Evolutionary conservation across 208 protist species (phyloP).

Genomic region (Wallacemonas rigidus): DNA sequence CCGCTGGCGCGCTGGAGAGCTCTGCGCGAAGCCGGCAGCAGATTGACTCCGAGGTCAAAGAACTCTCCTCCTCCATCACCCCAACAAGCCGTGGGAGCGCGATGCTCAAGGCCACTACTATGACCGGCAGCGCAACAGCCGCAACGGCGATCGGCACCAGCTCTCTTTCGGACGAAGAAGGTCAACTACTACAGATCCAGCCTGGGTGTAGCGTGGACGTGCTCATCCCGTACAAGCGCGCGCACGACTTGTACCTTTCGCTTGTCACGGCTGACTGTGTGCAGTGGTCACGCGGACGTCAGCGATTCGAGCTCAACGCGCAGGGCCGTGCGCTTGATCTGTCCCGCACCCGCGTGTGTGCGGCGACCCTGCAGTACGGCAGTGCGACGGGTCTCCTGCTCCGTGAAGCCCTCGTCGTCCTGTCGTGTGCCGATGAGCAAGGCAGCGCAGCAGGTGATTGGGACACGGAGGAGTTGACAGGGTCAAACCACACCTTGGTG

Average conservation of each 20-base stretch:
- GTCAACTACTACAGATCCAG: slow-evolving; percentile 27
- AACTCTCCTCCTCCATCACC: not conserved
- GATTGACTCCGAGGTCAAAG: not conserved
- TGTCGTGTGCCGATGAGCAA: slow-evolving; percentile 40
- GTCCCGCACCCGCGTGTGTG: slow-evolving; percentile 22
- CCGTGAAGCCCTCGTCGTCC: slow-evolving; percentile 31
- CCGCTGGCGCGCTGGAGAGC: not conserved
- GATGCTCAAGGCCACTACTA: not conserved
- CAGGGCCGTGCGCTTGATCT: slow-evolving; percentile 27
- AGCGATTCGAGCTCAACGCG: slow-evolving; percentile 26
- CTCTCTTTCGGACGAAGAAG: slow-evolving; percentile 16
- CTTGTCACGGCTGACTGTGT: slow-evolving; percentile 40
- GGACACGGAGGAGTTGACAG: slow-evolving; percentile 5
- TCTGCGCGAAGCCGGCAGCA: not conserved
- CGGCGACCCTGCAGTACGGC: slow-evolving; percentile 53
- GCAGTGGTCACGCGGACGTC: slow-evolving; percentile 14
- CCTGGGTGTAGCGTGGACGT: slow-evolving; percentile 36
- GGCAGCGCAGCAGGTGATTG: not conserved
- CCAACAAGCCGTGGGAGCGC: not conserved
- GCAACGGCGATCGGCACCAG: not conserved
- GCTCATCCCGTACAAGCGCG: slow-evolving; percentile 41
- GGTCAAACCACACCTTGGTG: not conserved
- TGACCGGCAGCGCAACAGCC: not conserved
- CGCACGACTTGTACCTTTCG: slow-evolving; percentile 29
- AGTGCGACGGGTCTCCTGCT: slow-evolving; percentile 33